Base-by-base conservation (phyloP, 139 green algal genomes). In the Tetraselmis striata region DNA sequence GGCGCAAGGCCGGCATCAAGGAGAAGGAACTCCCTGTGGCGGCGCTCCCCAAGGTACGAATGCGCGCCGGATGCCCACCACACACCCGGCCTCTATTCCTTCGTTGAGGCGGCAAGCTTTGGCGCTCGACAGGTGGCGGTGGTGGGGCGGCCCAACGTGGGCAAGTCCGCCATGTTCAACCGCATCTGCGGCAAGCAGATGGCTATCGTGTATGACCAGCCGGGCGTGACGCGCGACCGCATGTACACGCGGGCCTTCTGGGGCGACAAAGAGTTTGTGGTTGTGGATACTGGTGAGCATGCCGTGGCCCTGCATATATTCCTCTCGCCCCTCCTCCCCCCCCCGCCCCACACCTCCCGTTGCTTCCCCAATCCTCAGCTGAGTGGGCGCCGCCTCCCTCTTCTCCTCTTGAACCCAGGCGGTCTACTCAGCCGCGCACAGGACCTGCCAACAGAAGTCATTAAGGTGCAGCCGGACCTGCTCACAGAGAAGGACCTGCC, bases 151-250 rank as follows among this genome's bases (percentile, higher is more conserved):
- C 96, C 96, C 27, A 99, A 99, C 83, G 96, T 99, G 27, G 96
- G 96, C 74, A 99, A 99, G 89, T 96, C 90, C 28, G 95, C 95
- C 0, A 88, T 99, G 79, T 99, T 99, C 90, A 99, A 99, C 88
- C 89, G 97, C 23, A 87, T 99, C 2, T 90, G 90, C 0, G 95
- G 95, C 18, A 81, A 67, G 30, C 86, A 88, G 18, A 79, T 93
- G 67, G 97, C 96, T 11, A 98, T 99, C 82, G 97, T 99, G 82
- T 97, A 94, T 75, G 96, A 99, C 85, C 92, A 95, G 83, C 96
- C 96, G 0, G 96, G 96, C 1, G 93, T 98, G 18, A 98, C 96
- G 1, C 86, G 95, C 0, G 95, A 98, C 86, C 78, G 96, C 23
- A 88, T 99, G 67, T 99, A 98, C 92, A 93, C 90, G 24, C 92